These are phyloP conservation scores for Ballota nigra DNA, from an alignment of 257 asterid genomes.

Conservation along the genomic window DNA sequence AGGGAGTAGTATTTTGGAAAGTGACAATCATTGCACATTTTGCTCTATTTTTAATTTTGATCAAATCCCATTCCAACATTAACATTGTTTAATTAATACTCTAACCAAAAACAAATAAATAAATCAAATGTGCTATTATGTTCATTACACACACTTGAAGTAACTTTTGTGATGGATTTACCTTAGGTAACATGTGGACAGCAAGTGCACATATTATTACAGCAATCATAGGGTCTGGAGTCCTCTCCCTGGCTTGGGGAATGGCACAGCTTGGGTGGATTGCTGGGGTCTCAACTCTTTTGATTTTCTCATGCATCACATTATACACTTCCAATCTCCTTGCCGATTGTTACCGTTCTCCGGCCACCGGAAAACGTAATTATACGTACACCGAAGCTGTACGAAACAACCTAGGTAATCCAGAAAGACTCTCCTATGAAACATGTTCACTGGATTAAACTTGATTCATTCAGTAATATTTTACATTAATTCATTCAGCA, in stretches of 20 bases:
- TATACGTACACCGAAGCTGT: constrained; percentile 71
- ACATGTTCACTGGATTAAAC: too few relatives aligned
- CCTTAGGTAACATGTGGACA: constrained; percentile 55
- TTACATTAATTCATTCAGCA: too few relatives aligned
- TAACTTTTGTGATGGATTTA: background rate
- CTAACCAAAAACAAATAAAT: too few relatives aligned
- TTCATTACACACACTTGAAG: too few relatives aligned
- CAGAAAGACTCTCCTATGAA: too few relatives aligned
- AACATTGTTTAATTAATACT: too few relatives aligned
- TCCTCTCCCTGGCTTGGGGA: constrained; percentile 73
- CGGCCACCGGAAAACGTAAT: constrained; percentile 53
- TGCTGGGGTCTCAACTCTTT: constrained; percentile 48
- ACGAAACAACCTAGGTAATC: constrained; percentile 49
- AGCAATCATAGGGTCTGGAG: constrained; percentile 71
- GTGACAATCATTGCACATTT: too few relatives aligned
- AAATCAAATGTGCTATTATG: too few relatives aligned
- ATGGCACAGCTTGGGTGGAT: constrained; percentile 83
- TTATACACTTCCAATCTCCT: constrained; percentile 52
- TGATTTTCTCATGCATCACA: constrained; percentile 51
- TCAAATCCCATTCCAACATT: too few relatives aligned
- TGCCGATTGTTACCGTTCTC: constrained; percentile 62
- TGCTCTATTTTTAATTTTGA: too few relatives aligned
- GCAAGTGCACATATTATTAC: constrained; percentile 80
- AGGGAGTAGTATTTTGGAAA: too few relatives aligned
- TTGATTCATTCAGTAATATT: too few relatives aligned